A percentile compares a stretch with the other conserved stretches of the same genome.
Evolutionary conservation across 352 stramenopile species (phyloP).

Genomic region (Paralagenidium karlingii): DNA sequence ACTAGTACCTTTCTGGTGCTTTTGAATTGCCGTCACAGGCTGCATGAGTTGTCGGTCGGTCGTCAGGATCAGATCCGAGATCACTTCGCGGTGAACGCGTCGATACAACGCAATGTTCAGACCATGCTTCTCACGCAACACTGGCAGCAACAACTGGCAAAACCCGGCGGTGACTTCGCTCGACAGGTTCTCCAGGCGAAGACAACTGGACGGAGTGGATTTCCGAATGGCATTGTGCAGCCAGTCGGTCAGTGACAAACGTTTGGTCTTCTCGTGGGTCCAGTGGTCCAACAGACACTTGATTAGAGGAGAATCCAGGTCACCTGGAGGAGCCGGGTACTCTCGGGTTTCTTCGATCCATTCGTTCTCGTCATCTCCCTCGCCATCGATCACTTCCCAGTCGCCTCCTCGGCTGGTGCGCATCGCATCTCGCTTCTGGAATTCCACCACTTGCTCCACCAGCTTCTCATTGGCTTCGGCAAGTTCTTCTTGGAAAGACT

Average conservation of each 20-base stretch:
- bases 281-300: slow-evolving; percentile 48
- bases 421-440: too few species aligned
- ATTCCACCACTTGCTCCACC: too few species aligned
- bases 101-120: slow-evolving; percentile 49
- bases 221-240: slow-evolving; percentile 44
- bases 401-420: too few species aligned
- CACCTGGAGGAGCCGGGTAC: slow-evolving; percentile 40
- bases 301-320: slow-evolving; percentile 56
- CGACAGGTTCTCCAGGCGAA: slow-evolving; percentile 28
- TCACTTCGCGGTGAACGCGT: slow-evolving; percentile 34
- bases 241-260: slow-evolving; percentile 43
- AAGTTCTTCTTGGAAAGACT: too few species aligned
- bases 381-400: slow-evolving; percentile 10
- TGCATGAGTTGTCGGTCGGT: too few species aligned
- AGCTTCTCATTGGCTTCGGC: too few species aligned
- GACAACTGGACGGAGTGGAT: slow-evolving; percentile 5
- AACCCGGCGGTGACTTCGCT: slow-evolving; percentile 49
- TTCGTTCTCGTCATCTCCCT: slow-evolving; percentile 16
- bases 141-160: slow-evolving; percentile 46
- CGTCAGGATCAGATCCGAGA: slow-evolving; percentile 48
- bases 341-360: slow-evolving; percentile 39
- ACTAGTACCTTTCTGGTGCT: too few species aligned
- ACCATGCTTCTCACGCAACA: slow-evolving; percentile 47
- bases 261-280: slow-evolving; percentile 47
- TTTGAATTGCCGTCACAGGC: too few species aligned